Conservation (phyloP, 371 early-diverging fungal species). For the Funneliformis caledonium region DNA sequence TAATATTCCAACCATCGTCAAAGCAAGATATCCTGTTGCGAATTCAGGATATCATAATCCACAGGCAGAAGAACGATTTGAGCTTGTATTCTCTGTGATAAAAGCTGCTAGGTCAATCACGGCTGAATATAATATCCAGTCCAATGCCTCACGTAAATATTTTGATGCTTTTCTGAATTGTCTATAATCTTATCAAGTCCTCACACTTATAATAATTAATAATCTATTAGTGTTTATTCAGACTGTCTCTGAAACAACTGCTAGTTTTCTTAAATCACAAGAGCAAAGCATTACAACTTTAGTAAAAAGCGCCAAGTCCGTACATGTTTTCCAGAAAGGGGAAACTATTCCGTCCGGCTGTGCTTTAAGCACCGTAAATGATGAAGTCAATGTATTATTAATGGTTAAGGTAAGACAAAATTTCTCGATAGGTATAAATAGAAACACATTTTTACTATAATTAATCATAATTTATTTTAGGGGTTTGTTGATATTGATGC, state of each 20-base stretch:
- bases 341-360: slow-evolving; percentile 14
- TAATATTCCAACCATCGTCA: slow-evolving; percentile 62
- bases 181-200: neutral
- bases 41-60: slow-evolving; percentile 55
- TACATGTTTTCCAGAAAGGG: slow-evolving; percentile 19
- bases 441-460: neutral
- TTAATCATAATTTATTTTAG: slow-evolving; percentile 27
- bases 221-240: slow-evolving; percentile 21
- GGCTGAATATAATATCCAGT: slow-evolving; percentile 65
- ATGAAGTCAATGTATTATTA: slow-evolving; percentile 13
- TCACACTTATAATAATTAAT: neutral
- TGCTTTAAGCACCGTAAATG: slow-evolving; percentile 11
- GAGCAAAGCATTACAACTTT: slow-evolving; percentile 23
- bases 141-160: slow-evolving; percentile 21
- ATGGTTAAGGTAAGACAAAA: slow-evolving; percentile 15
- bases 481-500: slow-evolving; percentile 80
- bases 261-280: neutral
- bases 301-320: slow-evolving; percentile 26
- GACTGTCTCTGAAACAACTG: neutral
- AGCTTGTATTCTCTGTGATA: slow-evolving; percentile 75
- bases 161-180: neutral
- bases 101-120: slow-evolving; percentile 79
- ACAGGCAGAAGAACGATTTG: slow-evolving; percentile 79
- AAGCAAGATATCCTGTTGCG: slow-evolving; percentile 68
- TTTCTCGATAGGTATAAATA: neutral